Evolutionary conservation across 2,329 filamentous ascomycete genomes (phyloP).

Genomic region (Epichloe gansuensis): DNA sequence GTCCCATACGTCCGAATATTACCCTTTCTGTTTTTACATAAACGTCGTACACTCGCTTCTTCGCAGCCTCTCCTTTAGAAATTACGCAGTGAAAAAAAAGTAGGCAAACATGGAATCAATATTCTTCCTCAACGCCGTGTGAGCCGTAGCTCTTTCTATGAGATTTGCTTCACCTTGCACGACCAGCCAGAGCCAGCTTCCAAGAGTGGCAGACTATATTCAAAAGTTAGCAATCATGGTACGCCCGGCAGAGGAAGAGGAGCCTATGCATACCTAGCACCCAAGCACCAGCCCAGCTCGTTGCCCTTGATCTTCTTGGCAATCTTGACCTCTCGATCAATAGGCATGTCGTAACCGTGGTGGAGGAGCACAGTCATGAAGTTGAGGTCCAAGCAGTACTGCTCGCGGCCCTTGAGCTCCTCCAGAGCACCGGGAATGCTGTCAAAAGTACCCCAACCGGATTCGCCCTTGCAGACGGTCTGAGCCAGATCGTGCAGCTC

Average conservation of each 20-base stretch:
- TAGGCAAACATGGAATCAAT: too few species aligned
- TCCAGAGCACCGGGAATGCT: constrained; percentile 63
- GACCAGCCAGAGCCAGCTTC: constrained; percentile 76
- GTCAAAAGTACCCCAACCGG: constrained; percentile 68
- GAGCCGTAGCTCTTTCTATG: constrained; percentile 25
- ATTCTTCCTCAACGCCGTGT: neutral
- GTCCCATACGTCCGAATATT: too few species aligned
- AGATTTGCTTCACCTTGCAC: constrained; percentile 70
- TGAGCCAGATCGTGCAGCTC: constrained; percentile 79
- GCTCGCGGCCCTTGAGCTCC: constrained; percentile 70
- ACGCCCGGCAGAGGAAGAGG: neutral
- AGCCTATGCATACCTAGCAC: constrained; percentile 62
- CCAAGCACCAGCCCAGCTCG: constrained; percentile 94
- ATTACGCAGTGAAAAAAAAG: neutral
- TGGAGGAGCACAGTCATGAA: constrained; percentile 91
- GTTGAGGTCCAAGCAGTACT: constrained; percentile 89
- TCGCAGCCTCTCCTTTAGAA: too few species aligned
- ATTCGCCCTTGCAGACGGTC: constrained; percentile 70
- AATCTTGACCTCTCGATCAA: constrained; percentile 91
- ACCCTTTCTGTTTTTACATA: neutral
- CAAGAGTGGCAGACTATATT: constrained; percentile 63
- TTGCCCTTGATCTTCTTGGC: constrained; percentile 98
- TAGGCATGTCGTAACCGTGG: constrained; percentile 95
- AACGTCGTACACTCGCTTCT: neutral
- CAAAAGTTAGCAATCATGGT: constrained; percentile 8